Percentiles rank a stretch among this genome's conserved stretches.
Conservation (phyloP, 495 filamentous ascomycete species). For the Neurospora intermedia region DNA sequence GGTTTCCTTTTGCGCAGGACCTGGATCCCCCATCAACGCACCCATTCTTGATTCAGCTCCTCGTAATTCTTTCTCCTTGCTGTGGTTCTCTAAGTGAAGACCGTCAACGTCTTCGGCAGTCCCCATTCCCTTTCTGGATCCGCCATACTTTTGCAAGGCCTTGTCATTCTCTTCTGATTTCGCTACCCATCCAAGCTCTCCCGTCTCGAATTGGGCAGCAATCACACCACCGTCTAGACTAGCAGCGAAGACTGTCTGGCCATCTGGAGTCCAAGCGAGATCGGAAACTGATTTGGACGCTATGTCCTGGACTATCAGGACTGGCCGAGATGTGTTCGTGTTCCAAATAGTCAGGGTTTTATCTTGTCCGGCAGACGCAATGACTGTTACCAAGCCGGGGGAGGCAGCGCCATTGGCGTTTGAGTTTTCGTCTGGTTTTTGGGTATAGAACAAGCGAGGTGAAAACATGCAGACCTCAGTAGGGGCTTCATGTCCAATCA, state of each 20-base stretch:
- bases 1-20: conserved; percentile 25
- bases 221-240: conserved; percentile 83
- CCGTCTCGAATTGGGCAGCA: conserved; percentile 42
- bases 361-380: conserved; percentile 93
- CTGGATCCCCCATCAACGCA: conserved; percentile 83
- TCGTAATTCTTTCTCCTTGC: conserved; percentile 78
- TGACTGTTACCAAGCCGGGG: conserved; percentile 67
- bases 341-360: conserved; percentile 96
- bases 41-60: conserved; percentile 93
- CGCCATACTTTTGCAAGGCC: conserved; percentile 83
- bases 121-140: conserved; percentile 71
- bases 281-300: conserved; percentile 86
- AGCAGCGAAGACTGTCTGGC: conserved; percentile 72
- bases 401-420: conserved; percentile 19
- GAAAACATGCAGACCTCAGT: conserved; percentile 97
- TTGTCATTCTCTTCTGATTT: conserved; percentile 80
- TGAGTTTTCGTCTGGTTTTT: conserved; percentile 42
- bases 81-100: conserved; percentile 77
- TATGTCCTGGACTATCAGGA: conserved; percentile 80
- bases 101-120: conserved; percentile 85
- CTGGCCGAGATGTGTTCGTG: conserved; percentile 80
- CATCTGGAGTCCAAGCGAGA: conserved; percentile 89
- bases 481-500: conserved; percentile 94
- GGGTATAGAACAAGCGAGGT: conserved; percentile 72
- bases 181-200: conserved; percentile 44